Base-by-base conservation (phyloP, 2,329 filamentous ascomycete species). In the Colletotrichum sojae region DNA sequence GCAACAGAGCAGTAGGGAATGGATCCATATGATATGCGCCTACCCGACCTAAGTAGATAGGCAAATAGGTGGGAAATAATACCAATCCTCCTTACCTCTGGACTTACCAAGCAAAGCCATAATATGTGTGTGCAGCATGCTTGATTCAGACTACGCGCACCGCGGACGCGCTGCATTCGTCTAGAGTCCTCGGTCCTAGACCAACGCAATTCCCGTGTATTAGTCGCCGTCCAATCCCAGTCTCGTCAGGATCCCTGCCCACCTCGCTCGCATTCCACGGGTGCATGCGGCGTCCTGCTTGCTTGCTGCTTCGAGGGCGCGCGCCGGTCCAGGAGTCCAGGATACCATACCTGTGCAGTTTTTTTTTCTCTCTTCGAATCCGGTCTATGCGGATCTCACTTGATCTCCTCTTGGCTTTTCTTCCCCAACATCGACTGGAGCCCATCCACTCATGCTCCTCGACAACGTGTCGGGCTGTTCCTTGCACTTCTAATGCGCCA, bases 211-310 rank as follows among this genome's bases (percentile, higher is more conserved):
- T 69, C 67, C 56, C 39, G 67, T 51, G 67, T 56, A 36, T 36
- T 36, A 10, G 31, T 36, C 31, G 36, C 54, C 20, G 61, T 60
- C 54, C 61, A 61, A 69, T 59, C 54, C 31, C 56, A 52, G 49
- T 69, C 67, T 67, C 62, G 67, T 52, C 39, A 55, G 56, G 31
- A 69, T 57, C 67, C 67, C 56, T 67, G 63, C 56, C 31, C 31
- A 36, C 31, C 51, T 43, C 45, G 16, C 48, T 67, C 51, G 49
- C 67, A 67, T 69, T 69, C 63, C 63, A 51, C 31, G 43, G 36
- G 61, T 45, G 66, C 61, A 55, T 54, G 40, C 54, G 56, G 56
- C 36, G 40, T 58, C 53, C 53, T 39, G 15, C 46, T 49, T 65
- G 27, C 61, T 59, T 43, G 27, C 61, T 59, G 31, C 12, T 43